These are phyloP conservation scores for Xylaria sp. DNA, from an alignment of 2,329 filamentous ascomycete species.

Conservation along the genomic window DNA sequence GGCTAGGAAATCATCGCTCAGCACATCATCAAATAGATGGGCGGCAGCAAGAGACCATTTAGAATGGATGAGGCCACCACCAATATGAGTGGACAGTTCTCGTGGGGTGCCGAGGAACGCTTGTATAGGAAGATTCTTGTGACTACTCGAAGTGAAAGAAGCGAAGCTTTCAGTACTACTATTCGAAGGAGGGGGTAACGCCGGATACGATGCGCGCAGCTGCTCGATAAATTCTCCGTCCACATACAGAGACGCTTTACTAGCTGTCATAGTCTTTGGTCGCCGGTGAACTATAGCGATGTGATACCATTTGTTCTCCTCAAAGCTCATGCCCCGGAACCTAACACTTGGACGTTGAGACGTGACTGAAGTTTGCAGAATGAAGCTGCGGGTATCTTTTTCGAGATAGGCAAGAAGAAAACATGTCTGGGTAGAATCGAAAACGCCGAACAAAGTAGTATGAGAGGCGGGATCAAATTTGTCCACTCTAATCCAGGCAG, in stretches of 20 bases:
- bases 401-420: conserved; percentile 95
- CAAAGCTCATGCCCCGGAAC: conserved; percentile 85
- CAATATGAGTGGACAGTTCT: conserved; percentile 81
- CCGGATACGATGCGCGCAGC: conserved; percentile 87
- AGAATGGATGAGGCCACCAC: conserved; percentile 77
- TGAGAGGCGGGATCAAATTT: conserved; percentile 85
- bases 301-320: conserved; percentile 88
- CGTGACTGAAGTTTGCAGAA: conserved; percentile 92
- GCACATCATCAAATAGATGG: conserved; percentile 84
- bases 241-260: conserved; percentile 88
- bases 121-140: conserved; percentile 77
- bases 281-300: conserved; percentile 87
- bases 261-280: conserved; percentile 77
- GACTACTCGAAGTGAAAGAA: conserved; percentile 69
- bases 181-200: conserved; percentile 73
- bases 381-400: conserved; percentile 91
- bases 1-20: conserved; percentile 91
- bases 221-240: conserved; percentile 95
- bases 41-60: conserved; percentile 91
- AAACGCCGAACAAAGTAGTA: conserved; percentile 95
- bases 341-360: conserved; percentile 88
- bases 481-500: conserved; percentile 89
- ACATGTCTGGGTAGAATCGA: conserved; percentile 90
- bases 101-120: conserved; percentile 93
- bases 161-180: conserved; percentile 74